phyloP scores from a whole-genome alignment of 176 grass and related monocot species.

The Metroxylon sagu region DNA sequence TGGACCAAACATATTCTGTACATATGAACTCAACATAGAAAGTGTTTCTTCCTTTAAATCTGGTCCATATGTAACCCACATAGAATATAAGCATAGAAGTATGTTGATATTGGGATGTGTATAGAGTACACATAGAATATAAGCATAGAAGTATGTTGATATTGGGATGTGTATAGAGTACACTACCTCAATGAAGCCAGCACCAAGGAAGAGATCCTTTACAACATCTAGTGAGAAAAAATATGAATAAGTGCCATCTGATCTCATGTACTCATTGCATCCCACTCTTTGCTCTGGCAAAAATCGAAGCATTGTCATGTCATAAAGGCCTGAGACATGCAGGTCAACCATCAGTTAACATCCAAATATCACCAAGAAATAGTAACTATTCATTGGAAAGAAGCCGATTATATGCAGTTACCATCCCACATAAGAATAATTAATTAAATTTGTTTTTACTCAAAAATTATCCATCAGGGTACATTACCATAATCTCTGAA shows the following conservation, averaged over 20 bases:
- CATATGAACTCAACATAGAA: no score
- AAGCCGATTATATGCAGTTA: no score
- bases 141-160: not conserved
- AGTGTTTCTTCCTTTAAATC: no score
- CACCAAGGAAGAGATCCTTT: constrained; percentile 60
- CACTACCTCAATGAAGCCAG: constrained; percentile 64
- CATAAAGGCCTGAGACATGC: constrained; percentile 59
- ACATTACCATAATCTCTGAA: constrained; percentile 90
- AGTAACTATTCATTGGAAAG: not conserved
- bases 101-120: constrained; percentile 5
- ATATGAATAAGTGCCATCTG: constrained; percentile 82
- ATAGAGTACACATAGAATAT: no score
- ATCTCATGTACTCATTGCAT: constrained; percentile 76
- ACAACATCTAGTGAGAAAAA: constrained; percentile 72
- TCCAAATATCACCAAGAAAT: constrained; percentile 10
- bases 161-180: constrained; percentile 1
- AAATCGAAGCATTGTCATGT: constrained; percentile 98
- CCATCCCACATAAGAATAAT: no score
- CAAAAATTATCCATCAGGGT: not conserved
- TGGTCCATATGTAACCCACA: no score
- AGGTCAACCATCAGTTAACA: no score
- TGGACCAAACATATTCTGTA: no score
- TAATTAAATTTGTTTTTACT: no score
- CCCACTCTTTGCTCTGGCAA: constrained; percentile 68
- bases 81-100: not conserved